These are phyloP conservation scores for Agrocybe chaxingu DNA, from an alignment of 768 basidiomycete genomes.

Conservation along the genomic window DNA sequence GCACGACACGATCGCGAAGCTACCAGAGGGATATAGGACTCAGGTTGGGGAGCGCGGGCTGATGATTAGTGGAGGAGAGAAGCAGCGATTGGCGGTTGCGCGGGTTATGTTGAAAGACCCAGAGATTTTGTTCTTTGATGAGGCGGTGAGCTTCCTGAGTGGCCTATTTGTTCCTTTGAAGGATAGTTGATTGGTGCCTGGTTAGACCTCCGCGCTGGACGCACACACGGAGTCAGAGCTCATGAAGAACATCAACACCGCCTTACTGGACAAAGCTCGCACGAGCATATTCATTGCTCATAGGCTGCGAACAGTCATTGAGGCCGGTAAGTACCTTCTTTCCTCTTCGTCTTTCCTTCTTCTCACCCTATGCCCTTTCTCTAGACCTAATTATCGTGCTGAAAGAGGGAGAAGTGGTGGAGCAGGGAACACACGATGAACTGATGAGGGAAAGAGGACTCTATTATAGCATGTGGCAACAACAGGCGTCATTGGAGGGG, in stretches of 20 bases:
- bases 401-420: slow-evolving; percentile 84
- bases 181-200: not conserved
- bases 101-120: slow-evolving; percentile 92
- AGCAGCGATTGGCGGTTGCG: slow-evolving; percentile 94
- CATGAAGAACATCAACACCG: slow-evolving; percentile 89
- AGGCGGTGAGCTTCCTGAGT: slow-evolving; percentile 70
- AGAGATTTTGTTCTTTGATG: slow-evolving; percentile 95
- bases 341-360: not conserved
- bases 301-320: slow-evolving; percentile 82
- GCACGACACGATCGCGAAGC: slow-evolving; percentile 68
- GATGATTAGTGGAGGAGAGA: slow-evolving; percentile 99
- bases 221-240: slow-evolving; percentile 92
- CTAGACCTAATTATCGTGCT: slow-evolving; percentile 91
- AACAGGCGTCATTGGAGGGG: slow-evolving; percentile 55
- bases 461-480: slow-evolving; percentile 80
- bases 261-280: slow-evolving; percentile 69
- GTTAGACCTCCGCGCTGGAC: slow-evolving; percentile 91
- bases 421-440: slow-evolving; percentile 92
- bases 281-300: slow-evolving; percentile 99
- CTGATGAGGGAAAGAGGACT: slow-evolving; percentile 68
- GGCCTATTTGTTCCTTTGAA: slow-evolving; percentile 3
- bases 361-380: not conserved
- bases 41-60: slow-evolving; percentile 94
- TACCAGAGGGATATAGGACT: slow-evolving; percentile 87
- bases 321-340: slow-evolving; percentile 61